phyloP scores from a whole-genome alignment of 2,329 filamentous ascomycete species.

The Chaetomium sp. region DNA sequence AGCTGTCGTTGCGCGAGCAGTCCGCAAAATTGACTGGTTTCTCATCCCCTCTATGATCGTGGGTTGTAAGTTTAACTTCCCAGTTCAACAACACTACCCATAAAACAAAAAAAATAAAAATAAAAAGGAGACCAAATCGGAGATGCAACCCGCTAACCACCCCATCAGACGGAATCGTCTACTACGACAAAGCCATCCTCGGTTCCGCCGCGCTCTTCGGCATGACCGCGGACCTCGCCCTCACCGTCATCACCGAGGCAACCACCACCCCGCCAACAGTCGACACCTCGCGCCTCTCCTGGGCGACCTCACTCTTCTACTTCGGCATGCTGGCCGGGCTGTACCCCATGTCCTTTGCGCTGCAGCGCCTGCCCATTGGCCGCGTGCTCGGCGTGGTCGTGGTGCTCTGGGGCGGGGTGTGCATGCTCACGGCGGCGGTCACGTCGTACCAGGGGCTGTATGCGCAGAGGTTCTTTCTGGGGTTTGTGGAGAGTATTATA shows the following conservation, averaged over 20 bases:
- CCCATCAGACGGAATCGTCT: conserved; percentile 54
- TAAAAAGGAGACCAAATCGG: not conserved
- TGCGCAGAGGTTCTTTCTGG: conserved; percentile 59
- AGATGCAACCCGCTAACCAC: not conserved
- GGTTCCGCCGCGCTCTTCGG: conserved; percentile 68
- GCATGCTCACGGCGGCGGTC: conserved; percentile 63
- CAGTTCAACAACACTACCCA: not conserved
- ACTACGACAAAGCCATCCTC: conserved; percentile 70
- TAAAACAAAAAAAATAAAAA: not conserved
- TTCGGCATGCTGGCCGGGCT: conserved; percentile 71
- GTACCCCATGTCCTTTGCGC: conserved; percentile 65
- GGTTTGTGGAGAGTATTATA: conserved; percentile 57
- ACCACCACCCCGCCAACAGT: conserved; percentile 45
- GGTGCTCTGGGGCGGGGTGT: conserved; percentile 59
- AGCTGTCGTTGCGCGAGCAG: conserved; percentile 39
- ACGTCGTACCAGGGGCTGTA: conserved; percentile 57
- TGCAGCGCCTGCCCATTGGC: conserved; percentile 63
- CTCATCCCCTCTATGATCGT: conserved; percentile 51
- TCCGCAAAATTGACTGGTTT: conserved; percentile 50
- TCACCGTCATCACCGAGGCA: conserved; percentile 43
- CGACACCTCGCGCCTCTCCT: conserved; percentile 62
- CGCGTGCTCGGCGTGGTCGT: conserved; percentile 57
- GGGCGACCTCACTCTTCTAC: conserved; percentile 75
- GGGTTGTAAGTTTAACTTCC: conserved; percentile 32
- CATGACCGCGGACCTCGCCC: conserved; percentile 62